Conservation (phyloP, 441 rosid species). For the Euphorbia schlechtendalii region DNA sequence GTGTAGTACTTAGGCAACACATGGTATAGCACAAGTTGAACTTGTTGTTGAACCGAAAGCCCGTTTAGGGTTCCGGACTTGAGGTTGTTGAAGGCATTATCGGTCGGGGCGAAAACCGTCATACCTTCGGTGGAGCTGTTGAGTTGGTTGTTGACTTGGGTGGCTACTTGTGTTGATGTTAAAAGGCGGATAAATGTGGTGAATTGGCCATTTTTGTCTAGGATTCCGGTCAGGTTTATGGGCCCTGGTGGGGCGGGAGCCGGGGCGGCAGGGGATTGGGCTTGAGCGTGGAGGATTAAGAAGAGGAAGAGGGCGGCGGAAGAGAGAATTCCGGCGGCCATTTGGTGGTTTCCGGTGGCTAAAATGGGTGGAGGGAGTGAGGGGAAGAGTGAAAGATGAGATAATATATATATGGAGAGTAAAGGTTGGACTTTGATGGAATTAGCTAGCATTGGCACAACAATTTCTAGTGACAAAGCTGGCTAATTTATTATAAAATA, state of each 20-base stretch:
- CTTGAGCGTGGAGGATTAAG: conserved; percentile 21
- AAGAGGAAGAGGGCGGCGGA: conserved; percentile 27
- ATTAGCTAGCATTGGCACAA: too few species aligned
- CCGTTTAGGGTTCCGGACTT: conserved; percentile 42
- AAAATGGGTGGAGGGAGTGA: neutral
- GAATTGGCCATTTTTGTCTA: conserved; percentile 51
- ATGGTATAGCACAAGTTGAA: conserved; percentile 51
- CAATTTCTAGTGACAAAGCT: too few species aligned
- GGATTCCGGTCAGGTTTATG: conserved; percentile 51
- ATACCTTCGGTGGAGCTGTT: conserved; percentile 57
- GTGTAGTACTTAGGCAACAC: conserved; percentile 45
- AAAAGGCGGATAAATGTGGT: conserved; percentile 40
- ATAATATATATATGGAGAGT: conserved; percentile 20
- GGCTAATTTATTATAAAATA: too few species aligned
- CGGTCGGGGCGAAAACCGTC: conserved; percentile 71
- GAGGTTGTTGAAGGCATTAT: conserved; percentile 59
- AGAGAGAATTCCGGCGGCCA: conserved; percentile 11
- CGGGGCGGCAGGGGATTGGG: conserved; percentile 23
- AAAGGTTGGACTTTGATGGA: too few species aligned
- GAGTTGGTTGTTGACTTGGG: conserved; percentile 48
- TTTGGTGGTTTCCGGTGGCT: conserved; percentile 16
- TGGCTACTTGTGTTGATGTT: conserved; percentile 38
- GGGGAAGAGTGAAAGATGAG: conserved; percentile 3
- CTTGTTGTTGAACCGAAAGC: conserved; percentile 35
- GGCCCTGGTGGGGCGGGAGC: conserved; percentile 45